phyloP scores from a whole-genome alignment of 768 basidiomycete species.

The Terana coerulea region DNA sequence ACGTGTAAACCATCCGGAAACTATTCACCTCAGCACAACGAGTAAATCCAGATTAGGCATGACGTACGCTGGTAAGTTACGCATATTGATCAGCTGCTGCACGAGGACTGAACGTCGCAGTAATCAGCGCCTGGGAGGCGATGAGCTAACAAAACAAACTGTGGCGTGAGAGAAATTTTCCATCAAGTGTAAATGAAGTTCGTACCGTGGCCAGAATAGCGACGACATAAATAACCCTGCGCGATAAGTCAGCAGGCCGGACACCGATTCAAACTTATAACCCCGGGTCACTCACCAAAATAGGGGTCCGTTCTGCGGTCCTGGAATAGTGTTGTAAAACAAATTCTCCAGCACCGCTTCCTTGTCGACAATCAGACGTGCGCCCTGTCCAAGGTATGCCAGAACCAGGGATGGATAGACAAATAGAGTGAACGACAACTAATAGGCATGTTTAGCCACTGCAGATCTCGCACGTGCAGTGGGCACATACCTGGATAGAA shows the following conservation, averaged over 20 bases:
- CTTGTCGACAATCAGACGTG: constrained; percentile 51
- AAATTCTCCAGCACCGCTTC: constrained; percentile 47
- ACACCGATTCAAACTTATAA: background rate
- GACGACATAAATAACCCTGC: constrained; percentile 56
- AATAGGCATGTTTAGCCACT: background rate
- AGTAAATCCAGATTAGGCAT: background rate
- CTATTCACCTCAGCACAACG: constrained; percentile 15
- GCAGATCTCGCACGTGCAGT: background rate
- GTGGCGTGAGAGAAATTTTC: background rate
- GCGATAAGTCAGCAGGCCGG: background rate
- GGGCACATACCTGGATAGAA: constrained; percentile 5
- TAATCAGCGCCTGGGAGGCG: constrained; percentile 68
- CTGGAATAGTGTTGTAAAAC: constrained; percentile 66
- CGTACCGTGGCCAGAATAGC: constrained; percentile 61
- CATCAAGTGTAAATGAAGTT: background rate
- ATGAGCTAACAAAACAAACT: constrained; percentile 39
- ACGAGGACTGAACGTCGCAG: constrained; percentile 59
- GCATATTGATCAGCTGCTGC: constrained; percentile 64
- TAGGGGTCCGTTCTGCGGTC: constrained; percentile 43
- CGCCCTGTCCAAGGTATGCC: constrained; percentile 74
- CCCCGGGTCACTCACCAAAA: constrained; percentile 44
- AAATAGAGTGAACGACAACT: constrained; percentile 50
- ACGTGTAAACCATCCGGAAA: constrained; percentile 57
- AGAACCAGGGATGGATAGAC: constrained; percentile 61
- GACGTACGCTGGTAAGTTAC: constrained; percentile 46